A percentile compares a stretch with the other conserved stretches of the same genome.
Evolutionary conservation across 2,329 filamentous ascomycete genomes (phyloP).

Genomic region (Aureobasidium melanogenum): DNA sequence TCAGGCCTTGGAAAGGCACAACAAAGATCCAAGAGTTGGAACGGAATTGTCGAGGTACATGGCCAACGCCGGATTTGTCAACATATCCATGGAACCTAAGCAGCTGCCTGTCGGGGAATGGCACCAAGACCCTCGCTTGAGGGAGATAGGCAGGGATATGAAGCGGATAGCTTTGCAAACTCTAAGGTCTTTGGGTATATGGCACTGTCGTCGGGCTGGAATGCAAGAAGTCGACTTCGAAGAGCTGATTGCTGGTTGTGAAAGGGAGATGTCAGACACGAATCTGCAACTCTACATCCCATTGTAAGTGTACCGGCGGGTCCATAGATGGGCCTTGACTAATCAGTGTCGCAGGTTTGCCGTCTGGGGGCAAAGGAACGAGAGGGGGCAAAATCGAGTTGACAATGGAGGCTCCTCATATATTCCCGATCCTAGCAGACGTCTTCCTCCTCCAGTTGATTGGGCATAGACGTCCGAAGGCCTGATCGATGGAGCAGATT

Average conservation of each 20-base stretch:
- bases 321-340: no score
- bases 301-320: no score
- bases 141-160: slow-evolving; percentile 7
- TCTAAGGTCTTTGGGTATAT: slow-evolving; percentile 13
- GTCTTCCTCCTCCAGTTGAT: neutral
- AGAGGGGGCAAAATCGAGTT: neutral
- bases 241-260: slow-evolving; percentile 5
- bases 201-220: slow-evolving; percentile 11
- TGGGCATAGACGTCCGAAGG: neutral
- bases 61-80: slow-evolving; percentile 7
- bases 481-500: neutral
- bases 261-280: slow-evolving; percentile 9
- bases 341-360: slow-evolving; percentile 8
- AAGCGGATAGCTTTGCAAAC: slow-evolving; percentile 1
- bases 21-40: slow-evolving; percentile 13
- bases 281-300: slow-evolving; percentile 13
- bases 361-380: slow-evolving; percentile 8
- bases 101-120: slow-evolving; percentile 13
- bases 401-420: neutral
- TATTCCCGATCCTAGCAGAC: neutral
- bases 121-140: neutral
- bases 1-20: slow-evolving; percentile 22
- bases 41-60: slow-evolving; percentile 7
- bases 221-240: slow-evolving; percentile 10
- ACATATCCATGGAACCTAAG: neutral